Conservation (phyloP, 2,329 filamentous ascomycete genomes). For the Calonectria honghensis region DNA sequence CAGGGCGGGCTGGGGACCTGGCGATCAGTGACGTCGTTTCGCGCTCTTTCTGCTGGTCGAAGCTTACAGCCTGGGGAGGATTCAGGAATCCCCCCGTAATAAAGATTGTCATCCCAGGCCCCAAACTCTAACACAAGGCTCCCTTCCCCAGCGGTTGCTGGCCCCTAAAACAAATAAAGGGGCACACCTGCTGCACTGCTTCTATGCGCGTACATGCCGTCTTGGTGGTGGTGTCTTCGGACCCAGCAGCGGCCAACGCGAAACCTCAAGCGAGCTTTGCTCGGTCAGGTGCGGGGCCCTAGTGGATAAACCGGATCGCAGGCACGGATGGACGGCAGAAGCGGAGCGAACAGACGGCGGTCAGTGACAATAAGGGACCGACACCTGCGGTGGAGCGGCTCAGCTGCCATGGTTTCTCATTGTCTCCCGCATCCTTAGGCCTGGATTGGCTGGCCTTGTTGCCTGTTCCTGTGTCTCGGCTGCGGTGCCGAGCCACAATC, state of each 20-base stretch:
- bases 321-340: constrained; percentile 19
- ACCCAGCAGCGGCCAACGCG: constrained; percentile 4
- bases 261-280: background rate
- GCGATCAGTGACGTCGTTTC: constrained; percentile 15
- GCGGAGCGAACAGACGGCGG: constrained; percentile 10
- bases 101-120: background rate
- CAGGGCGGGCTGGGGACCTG: background rate
- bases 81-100: constrained; percentile 19
- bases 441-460: constrained; percentile 12
- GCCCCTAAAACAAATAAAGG: constrained; percentile 19
- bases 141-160: background rate
- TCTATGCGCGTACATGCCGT: constrained; percentile 8
- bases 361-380: constrained; percentile 20
- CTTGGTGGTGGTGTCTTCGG: background rate
- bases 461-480: constrained; percentile 2
- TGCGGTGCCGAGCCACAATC: constrained; percentile 14
- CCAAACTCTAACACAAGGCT: background rate
- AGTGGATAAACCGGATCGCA: constrained; percentile 17
- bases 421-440: background rate
- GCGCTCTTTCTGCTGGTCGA: background rate
- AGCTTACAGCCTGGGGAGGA: background rate
- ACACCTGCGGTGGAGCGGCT: constrained; percentile 3
- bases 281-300: constrained; percentile 1
- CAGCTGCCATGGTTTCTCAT: constrained; percentile 12
- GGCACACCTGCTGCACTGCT: background rate